Conservation (phyloP, 768 basidiomycete genomes). For the Trametes gibbosa region DNA sequence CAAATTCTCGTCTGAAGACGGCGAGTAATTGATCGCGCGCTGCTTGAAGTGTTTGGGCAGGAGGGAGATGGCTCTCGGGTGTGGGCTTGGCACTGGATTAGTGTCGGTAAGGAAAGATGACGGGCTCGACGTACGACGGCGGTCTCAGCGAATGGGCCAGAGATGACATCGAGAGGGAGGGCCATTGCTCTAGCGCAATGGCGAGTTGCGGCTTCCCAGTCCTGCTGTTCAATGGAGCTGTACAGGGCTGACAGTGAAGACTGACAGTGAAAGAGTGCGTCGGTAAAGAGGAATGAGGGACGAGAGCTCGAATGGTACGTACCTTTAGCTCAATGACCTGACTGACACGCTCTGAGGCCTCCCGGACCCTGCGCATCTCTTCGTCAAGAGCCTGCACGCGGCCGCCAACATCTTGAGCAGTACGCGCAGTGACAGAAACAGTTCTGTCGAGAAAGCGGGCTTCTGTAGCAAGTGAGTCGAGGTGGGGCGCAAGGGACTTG, state of each 20-base stretch:
- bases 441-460: slow-evolving; percentile 51
- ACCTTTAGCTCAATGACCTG: slow-evolving; percentile 97
- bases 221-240: slow-evolving; percentile 68
- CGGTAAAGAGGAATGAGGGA: not conserved
- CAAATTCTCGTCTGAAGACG: slow-evolving; percentile 79
- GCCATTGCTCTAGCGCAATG: slow-evolving; percentile 91
- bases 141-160: slow-evolving; percentile 80
- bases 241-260: slow-evolving; percentile 60
- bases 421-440: slow-evolving; percentile 72
- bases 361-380: slow-evolving; percentile 87
- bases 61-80: slow-evolving; percentile 81
- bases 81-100: slow-evolving; percentile 66
- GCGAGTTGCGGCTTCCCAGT: slow-evolving; percentile 95
- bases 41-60: slow-evolving; percentile 74
- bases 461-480: slow-evolving; percentile 63
- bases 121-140: slow-evolving; percentile 59
- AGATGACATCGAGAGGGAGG: slow-evolving; percentile 71
- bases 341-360: slow-evolving; percentile 87
- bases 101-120: not conserved
- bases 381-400: slow-evolving; percentile 86
- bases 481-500: slow-evolving; percentile 53
- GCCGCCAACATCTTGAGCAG: slow-evolving; percentile 87
- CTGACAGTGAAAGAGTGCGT: slow-evolving; percentile 44
- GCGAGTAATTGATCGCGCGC: slow-evolving; percentile 72
- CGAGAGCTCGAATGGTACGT: slow-evolving; percentile 4